Base-by-base conservation (phyloP, 1,284 basidiomycete genomes). In the Pulveroboletus sp. region DNA sequence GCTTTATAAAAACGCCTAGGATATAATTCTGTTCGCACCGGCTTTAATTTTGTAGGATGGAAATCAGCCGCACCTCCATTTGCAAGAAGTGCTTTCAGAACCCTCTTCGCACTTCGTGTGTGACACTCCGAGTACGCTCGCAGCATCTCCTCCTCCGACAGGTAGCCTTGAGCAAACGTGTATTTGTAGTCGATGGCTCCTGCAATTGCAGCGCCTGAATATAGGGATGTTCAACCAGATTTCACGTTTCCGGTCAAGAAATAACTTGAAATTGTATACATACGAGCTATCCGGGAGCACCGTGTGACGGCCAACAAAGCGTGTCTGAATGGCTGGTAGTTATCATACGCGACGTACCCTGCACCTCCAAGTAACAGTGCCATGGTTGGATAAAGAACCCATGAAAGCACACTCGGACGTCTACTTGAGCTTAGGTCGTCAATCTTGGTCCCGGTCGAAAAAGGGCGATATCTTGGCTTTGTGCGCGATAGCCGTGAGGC, bases 1-100 rank as follows among this genome's bases (percentile, higher is more conserved):
- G 74, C 71, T 97, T 97, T 72, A 97, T 95, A 72, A 94, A 97
- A 38, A 96, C 85, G 17, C 94, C 92, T 79, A 39, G 39, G 50
- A 40, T 18, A 54, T 9, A 5, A 24, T 35, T 31, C 9, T 26
- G 14, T 43, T 54, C 33, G n/a, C 24, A 28, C 44, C 40, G n/a
- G 20, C 22, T 42, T 40, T 22, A n/a, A n/a, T n/a, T n/a, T n/a
- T n/a, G n/a, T 43, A 43, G 40, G 42, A 40, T 38, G 20, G 25
- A 48, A 26, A 56, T 31, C 9, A 42, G 40, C 63, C 82, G 55
- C 50, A 85, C 88, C 89, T 74, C 96, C 96, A 68, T 98, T 98
- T 11, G 85, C 86, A 57, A 94, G 80, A 25, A 97, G 77, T 10
- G 93, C 91, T 58, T 82, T 81, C 57, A 95, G 75, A 40, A 96